Conservation (phyloP, 768 basidiomycete genomes). For the Mycena filopes region DNA sequence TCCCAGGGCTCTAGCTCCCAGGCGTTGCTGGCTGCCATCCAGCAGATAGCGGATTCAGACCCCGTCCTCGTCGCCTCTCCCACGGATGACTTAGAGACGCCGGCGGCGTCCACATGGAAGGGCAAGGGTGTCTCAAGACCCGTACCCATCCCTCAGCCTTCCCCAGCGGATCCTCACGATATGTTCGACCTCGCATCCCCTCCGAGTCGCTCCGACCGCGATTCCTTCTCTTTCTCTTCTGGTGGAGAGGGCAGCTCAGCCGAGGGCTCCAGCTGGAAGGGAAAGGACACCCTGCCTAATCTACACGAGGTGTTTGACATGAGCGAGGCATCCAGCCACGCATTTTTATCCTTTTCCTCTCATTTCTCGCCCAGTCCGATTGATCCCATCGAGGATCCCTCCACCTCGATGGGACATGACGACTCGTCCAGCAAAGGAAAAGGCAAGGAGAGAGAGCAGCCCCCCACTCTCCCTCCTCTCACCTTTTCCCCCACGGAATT, state of each 20-base stretch:
- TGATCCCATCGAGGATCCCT: conserved; percentile 32
- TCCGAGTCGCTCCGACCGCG: conserved; percentile 38
- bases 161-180: conserved; percentile 50
- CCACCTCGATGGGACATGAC: conserved; percentile 26
- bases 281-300: conserved; percentile 20
- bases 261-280: conserved; percentile 26
- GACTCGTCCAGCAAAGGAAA: conserved; percentile 57
- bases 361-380: conserved; percentile 29
- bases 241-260: background rate
- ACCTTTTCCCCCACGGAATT: conserved; percentile 67
- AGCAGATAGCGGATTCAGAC: conserved; percentile 22
- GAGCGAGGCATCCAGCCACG: conserved; percentile 20
- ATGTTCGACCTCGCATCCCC: conserved; percentile 46
- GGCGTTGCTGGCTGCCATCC: conserved; percentile 18
- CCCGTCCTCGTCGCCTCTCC: conserved; percentile 19
- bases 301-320: conserved; percentile 27
- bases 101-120: conserved; percentile 47
- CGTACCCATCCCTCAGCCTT: conserved; percentile 55
- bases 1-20: conserved; percentile 12
- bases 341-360: conserved; percentile 32
- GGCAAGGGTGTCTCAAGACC: conserved; percentile 68
- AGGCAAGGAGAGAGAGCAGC: conserved; percentile 62
- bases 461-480: conserved; percentile 75
- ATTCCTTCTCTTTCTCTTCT: conserved; percentile 39
- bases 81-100: conserved; percentile 26